Base-by-base conservation (phyloP, 2,329 filamentous ascomycete genomes). In the Leptosphaerulina australis region DNA sequence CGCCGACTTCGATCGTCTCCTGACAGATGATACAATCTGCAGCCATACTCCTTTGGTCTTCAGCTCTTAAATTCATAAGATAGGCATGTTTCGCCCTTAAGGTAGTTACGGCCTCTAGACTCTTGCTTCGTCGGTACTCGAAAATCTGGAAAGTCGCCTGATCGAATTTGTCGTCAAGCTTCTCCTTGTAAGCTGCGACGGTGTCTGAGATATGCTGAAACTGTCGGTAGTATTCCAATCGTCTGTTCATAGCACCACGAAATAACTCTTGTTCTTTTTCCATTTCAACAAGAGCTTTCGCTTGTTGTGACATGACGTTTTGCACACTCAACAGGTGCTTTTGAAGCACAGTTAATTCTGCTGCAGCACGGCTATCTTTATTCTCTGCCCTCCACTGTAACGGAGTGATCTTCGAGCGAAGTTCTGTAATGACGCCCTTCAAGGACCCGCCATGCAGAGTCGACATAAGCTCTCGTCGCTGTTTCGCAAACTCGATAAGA, bases 171-270 rank as follows among this genome's bases (percentile, higher is more conserved):
- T 83, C 77, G 17, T 86, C 80, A 17, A 82, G 74, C 40, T 79
- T 78, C 9, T 87, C 86, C 48, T 91, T 86, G 47, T 88, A 89
- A 1, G 88, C 86, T 4, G 83, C 82, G 0, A 97, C 90, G 14
- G 85, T 90, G 67, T 97, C 93, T 0, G 92, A 97, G n/a, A 97
- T 85, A 20, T 84, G 83, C 67, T 97, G 94, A 9, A 97, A 79
- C 65, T 97, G 91, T 4, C 88, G 85, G 68, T 97, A 97, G 68
- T 91, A 97, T 49, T 94, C 91, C 0, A 97, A 75, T 11, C 94
- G 86, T 28, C 85, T 80, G 64, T 97, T 97, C 84, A 96, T 92
- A 0, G 88, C 84, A 12, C 80, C 79, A 21, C 85, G 87, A 68
- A 96, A 94, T 21, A 85, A 76, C 36, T 93, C 87, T 5, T 91